Conservation (phyloP, 306 rosid genomes). For the Rosa lucieae region DNA sequence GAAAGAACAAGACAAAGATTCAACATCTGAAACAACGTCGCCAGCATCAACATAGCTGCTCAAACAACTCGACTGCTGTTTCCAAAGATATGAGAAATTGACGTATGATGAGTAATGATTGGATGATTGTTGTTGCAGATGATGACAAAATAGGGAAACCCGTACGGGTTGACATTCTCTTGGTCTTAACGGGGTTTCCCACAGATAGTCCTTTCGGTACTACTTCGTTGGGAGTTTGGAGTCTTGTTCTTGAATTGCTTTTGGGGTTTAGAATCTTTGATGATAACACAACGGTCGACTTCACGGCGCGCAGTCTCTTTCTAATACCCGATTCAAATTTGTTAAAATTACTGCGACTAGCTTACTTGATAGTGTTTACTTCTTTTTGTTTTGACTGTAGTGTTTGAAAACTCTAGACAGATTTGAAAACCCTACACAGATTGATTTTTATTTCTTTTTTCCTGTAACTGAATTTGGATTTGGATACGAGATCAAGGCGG, state of each 20-base stretch:
- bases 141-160: neutral
- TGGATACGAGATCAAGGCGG: neutral
- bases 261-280: neutral
- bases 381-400: neutral
- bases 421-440: neutral
- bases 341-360: neutral
- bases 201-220: neutral
- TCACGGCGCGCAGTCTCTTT: neutral
- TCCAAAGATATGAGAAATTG: constrained; percentile 5
- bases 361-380: neutral
- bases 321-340: neutral
- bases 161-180: constrained; percentile 1
- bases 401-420: no score
- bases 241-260: neutral
- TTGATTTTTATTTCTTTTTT: neutral
- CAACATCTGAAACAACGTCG: constrained; percentile 16
- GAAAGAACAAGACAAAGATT: neutral
- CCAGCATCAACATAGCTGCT: constrained; percentile 12
- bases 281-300: neutral
- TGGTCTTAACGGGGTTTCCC: neutral
- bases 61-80: neutral
- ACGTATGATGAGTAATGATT: neutral
- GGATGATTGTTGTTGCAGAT: neutral
- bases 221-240: neutral
- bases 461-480: neutral